Conservation (phyloP, 257 asterid genomes). For the Scutellaria galericulata region DNA sequence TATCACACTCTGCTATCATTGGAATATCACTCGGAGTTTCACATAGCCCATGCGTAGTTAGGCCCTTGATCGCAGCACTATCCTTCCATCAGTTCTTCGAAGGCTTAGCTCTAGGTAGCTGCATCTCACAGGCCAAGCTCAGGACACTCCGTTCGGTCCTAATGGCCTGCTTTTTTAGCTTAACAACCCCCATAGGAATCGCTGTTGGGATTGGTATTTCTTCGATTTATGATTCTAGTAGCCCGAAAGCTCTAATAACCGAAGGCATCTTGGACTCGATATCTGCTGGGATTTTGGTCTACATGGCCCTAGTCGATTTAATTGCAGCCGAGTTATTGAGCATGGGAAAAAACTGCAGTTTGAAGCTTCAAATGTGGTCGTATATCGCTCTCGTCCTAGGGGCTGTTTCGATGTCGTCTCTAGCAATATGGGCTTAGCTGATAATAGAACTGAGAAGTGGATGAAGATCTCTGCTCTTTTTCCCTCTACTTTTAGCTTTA, state of each 20-base stretch:
- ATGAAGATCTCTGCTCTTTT: neutral
- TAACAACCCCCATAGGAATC: slow-evolving; percentile 76
- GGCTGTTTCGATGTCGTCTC: slow-evolving; percentile 70
- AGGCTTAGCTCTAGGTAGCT: slow-evolving; percentile 86
- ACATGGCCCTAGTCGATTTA: slow-evolving; percentile 83
- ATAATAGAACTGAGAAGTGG: neutral
- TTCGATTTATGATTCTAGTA: slow-evolving; percentile 59
- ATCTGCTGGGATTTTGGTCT: slow-evolving; percentile 81
- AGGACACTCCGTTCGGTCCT: slow-evolving; percentile 52
- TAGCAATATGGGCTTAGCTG: slow-evolving; percentile 71
- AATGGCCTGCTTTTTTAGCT: slow-evolving; percentile 77
- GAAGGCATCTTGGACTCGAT: slow-evolving; percentile 77
- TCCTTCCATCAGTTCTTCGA: slow-evolving; percentile 88
- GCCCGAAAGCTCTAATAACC: slow-evolving; percentile 67
- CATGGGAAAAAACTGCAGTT: slow-evolving; percentile 76
- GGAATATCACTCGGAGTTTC: slow-evolving; percentile 86
- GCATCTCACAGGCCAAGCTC: slow-evolving; percentile 79
- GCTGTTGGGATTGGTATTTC: slow-evolving; percentile 66
- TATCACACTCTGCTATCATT: slow-evolving; percentile 80
- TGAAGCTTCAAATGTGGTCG: slow-evolving; percentile 68
- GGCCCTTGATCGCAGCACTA: slow-evolving; percentile 77
- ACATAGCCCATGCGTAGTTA: slow-evolving; percentile 75
- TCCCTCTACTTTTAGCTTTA: neutral
- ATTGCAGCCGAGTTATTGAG: slow-evolving; percentile 88
- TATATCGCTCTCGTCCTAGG: slow-evolving; percentile 72